Conservation (phyloP, 2,329 filamentous ascomycete genomes). For the Didymella keratinophila region DNA sequence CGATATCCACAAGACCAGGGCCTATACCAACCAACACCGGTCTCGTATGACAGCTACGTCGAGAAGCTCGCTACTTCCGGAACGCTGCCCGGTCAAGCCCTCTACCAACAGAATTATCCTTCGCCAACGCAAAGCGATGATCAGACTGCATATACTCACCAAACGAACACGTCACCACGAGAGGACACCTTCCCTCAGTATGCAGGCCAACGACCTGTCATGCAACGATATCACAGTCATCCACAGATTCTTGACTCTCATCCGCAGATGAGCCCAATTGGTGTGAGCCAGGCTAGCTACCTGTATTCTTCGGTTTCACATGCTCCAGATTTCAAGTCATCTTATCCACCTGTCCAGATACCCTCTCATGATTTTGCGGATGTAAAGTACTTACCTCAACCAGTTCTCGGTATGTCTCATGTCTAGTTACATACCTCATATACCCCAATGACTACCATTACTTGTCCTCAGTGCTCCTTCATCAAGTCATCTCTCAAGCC, state of each 20-base stretch:
- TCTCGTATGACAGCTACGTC: conserved; percentile 33
- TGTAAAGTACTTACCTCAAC: conserved; percentile 50
- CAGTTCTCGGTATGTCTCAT: conserved; percentile 52
- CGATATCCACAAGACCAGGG: conserved; percentile 33
- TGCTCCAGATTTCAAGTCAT: conserved; percentile 35
- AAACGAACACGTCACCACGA: conserved; percentile 33
- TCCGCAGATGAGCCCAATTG: conserved; percentile 27
- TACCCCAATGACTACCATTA: conserved; percentile 46
- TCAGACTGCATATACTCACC: conserved; percentile 33
- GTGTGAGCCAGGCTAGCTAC: conserved; percentile 33
- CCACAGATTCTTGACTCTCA: conserved; percentile 31
- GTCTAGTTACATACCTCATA: conserved; percentile 48
- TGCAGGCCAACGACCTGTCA: conserved; percentile 27
- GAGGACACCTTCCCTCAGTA: conserved; percentile 38
- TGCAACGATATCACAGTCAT: conserved; percentile 38
- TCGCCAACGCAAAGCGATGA: conserved; percentile 31
- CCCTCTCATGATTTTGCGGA: conserved; percentile 47
- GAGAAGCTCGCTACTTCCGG: conserved; percentile 36
- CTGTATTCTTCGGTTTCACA: conserved; percentile 33
- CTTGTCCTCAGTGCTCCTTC: conserved; percentile 28
- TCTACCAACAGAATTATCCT: conserved; percentile 39
- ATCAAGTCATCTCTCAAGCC: conserved; percentile 6
- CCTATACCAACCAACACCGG: conserved; percentile 39
- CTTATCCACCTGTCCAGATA: conserved; percentile 47
- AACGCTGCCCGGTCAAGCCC: conserved; percentile 28